These are phyloP conservation scores for Annulohypoxylon stygium DNA, from an alignment of 495 filamentous ascomycete genomes.

Conservation along the genomic window DNA sequence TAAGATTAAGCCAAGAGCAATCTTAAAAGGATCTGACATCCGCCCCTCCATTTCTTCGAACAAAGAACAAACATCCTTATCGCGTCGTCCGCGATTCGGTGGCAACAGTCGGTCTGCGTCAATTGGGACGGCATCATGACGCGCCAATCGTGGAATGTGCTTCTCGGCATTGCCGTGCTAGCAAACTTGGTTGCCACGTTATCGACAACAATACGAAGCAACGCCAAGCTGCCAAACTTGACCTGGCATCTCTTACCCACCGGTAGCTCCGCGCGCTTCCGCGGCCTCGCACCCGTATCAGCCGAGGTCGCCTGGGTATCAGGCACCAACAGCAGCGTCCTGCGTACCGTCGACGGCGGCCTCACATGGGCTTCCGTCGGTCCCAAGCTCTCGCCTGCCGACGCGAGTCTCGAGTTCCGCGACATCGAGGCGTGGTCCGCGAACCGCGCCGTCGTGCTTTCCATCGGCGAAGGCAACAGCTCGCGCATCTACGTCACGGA, in stretches of 20 bases:
- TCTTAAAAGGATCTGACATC: slow-evolving; percentile 13
- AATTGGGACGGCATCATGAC: slow-evolving; percentile 16
- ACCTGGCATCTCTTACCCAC: slow-evolving; percentile 32
- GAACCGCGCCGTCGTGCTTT: slow-evolving; percentile 34
- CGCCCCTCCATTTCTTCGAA: not conserved
- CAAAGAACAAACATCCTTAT: not conserved
- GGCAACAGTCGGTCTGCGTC: not conserved
- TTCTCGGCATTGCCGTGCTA: slow-evolving; percentile 1
- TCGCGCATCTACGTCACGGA: slow-evolving; percentile 43
- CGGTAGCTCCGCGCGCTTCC: slow-evolving; percentile 32
- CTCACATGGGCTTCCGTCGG: slow-evolving; percentile 40
- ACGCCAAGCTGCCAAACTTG: not conserved
- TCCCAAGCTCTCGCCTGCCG: slow-evolving; percentile 15
- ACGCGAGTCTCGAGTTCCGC: slow-evolving; percentile 41
- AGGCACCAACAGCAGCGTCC: slow-evolving; percentile 36
- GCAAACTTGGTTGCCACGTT: slow-evolving; percentile 2
- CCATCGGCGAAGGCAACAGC: slow-evolving; percentile 71
- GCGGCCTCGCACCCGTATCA: slow-evolving; percentile 38
- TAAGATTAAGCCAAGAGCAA: slow-evolving; percentile 16
- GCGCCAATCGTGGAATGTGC: slow-evolving; percentile 13
- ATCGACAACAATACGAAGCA: slow-evolving; percentile 3
- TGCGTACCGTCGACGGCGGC: slow-evolving; percentile 38
- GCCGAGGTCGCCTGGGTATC: slow-evolving; percentile 37
- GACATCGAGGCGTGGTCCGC: slow-evolving; percentile 44
- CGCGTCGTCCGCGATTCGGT: not conserved